These are phyloP conservation scores for Abelmoschus esculentus DNA, from an alignment of 345 rosid genomes.

Conservation along the genomic window DNA sequence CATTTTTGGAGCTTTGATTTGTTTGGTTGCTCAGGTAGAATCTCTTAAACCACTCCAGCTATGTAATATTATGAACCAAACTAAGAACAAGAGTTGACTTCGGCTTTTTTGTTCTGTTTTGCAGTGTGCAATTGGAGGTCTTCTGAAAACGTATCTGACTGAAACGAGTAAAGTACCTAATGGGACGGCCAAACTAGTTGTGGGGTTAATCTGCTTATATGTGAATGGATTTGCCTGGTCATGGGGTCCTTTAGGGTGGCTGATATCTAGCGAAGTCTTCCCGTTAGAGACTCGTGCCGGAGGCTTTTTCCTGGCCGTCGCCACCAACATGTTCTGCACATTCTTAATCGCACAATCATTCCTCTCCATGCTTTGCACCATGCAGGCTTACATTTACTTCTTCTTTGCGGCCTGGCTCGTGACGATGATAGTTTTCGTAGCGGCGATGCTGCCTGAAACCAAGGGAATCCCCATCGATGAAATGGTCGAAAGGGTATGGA, in stretches of 20 bases:
- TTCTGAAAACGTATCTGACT: background rate
- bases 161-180: background rate
- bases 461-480: conserved; percentile 55
- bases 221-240: conserved; percentile 69
- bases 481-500: conserved; percentile 51
- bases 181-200: background rate
- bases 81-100: background rate
- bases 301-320: conserved; percentile 47
- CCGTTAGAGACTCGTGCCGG: conserved; percentile 48
- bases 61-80: background rate
- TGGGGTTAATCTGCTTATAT: conserved; percentile 41
- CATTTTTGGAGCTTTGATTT: conserved; percentile 26
- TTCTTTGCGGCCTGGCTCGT: conserved; percentile 45
- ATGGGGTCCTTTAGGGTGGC: conserved; percentile 72
- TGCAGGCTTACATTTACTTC: conserved; percentile 47
- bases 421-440: conserved; percentile 23
- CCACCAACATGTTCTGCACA: conserved; percentile 45
- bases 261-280: conserved; percentile 58
- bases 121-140: background rate
- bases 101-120: background rate
- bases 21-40: conserved; percentile 12
- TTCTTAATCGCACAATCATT: conserved; percentile 56
- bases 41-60: background rate
- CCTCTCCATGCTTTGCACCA: conserved; percentile 38
- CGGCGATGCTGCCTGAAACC: conserved; percentile 49